Evolutionary conservation across 73 alveolate species (phyloP).

Genomic region (Paramecium primaurelia): DNA sequence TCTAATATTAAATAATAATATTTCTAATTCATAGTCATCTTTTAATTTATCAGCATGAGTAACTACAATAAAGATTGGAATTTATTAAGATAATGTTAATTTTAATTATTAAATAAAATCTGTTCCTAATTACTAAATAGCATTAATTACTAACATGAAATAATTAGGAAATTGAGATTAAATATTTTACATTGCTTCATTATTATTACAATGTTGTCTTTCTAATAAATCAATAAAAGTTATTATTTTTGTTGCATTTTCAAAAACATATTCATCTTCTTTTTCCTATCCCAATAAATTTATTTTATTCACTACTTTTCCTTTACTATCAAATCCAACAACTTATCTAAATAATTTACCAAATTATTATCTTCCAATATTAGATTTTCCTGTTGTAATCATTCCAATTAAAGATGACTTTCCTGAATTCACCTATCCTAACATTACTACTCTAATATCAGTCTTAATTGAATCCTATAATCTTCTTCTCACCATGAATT

Average conservation of each 20-base stretch:
- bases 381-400: slow-evolving; percentile 79
- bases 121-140: slow-evolving; percentile 71
- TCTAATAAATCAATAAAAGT: slow-evolving; percentile 97
- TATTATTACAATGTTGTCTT: slow-evolving; percentile 73
- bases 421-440: slow-evolving; percentile 90
- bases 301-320: slow-evolving; percentile 79
- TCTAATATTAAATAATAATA: background rate
- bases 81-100: slow-evolving; percentile 71
- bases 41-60: slow-evolving; percentile 77
- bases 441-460: slow-evolving; percentile 83
- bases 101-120: slow-evolving; percentile 77
- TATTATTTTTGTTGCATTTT: slow-evolving; percentile 11
- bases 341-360: slow-evolving; percentile 83
- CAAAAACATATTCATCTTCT: slow-evolving; percentile 4
- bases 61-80: slow-evolving; percentile 90
- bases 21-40: slow-evolving; percentile 50
- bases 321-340: slow-evolving; percentile 92
- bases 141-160: slow-evolving; percentile 80
- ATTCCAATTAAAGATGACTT: slow-evolving; percentile 86
- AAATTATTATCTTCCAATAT: slow-evolving; percentile 90
- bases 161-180: slow-evolving; percentile 87
- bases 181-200: slow-evolving; percentile 80
- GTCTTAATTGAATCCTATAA: slow-evolving; percentile 74
- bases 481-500: slow-evolving; percentile 80
- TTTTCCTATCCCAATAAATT: background rate